A percentile compares a stretch with the other conserved stretches of the same genome.
Conservation (phyloP, 1,284 basidiomycete genomes). For the Trichosporon sp. region DNA sequence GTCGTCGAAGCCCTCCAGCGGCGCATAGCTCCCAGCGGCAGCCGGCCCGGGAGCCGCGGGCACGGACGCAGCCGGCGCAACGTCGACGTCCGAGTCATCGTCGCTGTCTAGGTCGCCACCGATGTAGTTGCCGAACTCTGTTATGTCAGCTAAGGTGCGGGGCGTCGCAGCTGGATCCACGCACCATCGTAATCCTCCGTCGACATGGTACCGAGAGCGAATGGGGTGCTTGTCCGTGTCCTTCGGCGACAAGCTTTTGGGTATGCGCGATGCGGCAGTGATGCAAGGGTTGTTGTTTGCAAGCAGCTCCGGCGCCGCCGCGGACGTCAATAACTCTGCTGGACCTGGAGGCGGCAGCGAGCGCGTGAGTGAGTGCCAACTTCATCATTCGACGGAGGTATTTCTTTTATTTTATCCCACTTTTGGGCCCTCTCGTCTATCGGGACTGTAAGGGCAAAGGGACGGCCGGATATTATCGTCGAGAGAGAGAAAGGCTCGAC, state of each 20-base stretch:
- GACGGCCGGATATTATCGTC: neutral
- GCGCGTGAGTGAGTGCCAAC: constrained; percentile 3
- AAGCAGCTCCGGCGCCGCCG: neutral
- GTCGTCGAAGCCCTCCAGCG: constrained; percentile 47
- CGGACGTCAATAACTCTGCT: neutral
- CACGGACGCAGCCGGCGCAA: constrained; percentile 20
- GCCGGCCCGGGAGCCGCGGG: constrained; percentile 35
- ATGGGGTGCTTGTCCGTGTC: neutral
- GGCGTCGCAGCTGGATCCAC: neutral
- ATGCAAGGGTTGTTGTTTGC: neutral
- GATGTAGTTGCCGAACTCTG: constrained; percentile 86
- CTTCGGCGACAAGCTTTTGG: neutral
- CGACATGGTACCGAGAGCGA: constrained; percentile 31
- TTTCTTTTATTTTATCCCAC: neutral
- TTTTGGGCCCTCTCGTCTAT: neutral
- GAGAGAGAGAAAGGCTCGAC: neutral
- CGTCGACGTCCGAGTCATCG: constrained; percentile 54
- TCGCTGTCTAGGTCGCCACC: constrained; percentile 87
- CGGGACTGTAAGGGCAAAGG: too few species aligned
- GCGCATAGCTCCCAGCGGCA: constrained; percentile 32
- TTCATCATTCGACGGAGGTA: neutral
- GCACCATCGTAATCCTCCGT: constrained; percentile 49
- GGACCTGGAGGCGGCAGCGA: neutral
- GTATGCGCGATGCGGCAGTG: neutral
- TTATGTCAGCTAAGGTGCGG: neutral